Conservation (phyloP, 2,329 filamentous ascomycete genomes). For the Fusarium setosum region DNA sequence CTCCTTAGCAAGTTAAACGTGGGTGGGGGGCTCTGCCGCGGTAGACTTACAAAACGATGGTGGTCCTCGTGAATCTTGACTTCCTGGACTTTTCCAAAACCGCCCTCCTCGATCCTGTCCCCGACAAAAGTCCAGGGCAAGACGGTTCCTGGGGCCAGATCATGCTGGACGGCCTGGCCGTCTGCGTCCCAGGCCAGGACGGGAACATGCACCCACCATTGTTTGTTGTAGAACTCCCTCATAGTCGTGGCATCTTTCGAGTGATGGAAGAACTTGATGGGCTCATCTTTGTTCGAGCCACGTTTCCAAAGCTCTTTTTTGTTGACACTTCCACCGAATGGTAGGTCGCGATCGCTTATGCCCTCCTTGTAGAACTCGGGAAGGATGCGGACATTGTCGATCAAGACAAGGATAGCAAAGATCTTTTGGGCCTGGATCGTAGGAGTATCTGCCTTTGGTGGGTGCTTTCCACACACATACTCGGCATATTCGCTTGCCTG, state of each 20-base stretch:
- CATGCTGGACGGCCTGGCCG: background rate
- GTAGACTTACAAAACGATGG: background rate
- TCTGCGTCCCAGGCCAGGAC: background rate
- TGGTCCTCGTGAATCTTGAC: background rate
- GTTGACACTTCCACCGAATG: background rate
- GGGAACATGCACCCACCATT: conserved; percentile 1
- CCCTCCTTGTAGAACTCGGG: background rate
- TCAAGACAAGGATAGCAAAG: background rate
- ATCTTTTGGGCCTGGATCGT: no score
- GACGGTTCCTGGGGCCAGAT: background rate
- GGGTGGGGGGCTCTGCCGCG: no score
- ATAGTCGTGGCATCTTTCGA: background rate
- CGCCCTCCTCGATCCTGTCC: background rate
- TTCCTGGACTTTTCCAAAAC: background rate
- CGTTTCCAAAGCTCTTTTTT: background rate
- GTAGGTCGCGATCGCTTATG: background rate
- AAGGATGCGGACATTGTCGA: background rate
- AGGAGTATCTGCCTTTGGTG: no score
- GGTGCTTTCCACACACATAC: background rate
- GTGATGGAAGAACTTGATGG: background rate
- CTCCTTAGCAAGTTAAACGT: no score
- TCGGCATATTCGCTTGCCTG: background rate
- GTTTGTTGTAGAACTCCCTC: background rate
- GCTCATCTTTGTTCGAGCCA: background rate
- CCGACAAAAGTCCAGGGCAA: background rate